Percentiles rank a stretch among this genome's conserved stretches.
Conservation (phyloP, 176 grass and related monocot genomes). For the Carex parvula region DNA sequence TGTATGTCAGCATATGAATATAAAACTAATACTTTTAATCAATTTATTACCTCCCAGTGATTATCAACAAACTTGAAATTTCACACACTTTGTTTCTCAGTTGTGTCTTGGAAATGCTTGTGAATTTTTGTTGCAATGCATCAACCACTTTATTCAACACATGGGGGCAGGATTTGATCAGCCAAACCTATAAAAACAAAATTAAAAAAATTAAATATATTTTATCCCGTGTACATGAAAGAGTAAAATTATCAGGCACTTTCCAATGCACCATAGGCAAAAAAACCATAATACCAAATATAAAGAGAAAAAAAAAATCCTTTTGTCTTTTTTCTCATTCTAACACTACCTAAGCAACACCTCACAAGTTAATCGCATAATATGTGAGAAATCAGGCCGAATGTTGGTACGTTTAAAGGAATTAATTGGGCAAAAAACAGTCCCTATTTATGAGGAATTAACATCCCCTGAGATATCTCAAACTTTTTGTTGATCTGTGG, state of each 20-base stretch:
- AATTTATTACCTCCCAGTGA: slow-evolving; percentile 65
- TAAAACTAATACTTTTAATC: neutral
- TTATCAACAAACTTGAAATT: slow-evolving; percentile 79
- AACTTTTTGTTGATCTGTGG: too few species aligned
- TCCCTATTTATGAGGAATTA: too few species aligned
- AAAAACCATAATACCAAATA: neutral
- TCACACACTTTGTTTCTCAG: slow-evolving; percentile 84
- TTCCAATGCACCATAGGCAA: neutral
- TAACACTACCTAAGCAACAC: neutral
- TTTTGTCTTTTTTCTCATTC: neutral
- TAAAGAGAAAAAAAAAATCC: neutral
- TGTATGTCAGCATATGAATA: neutral
- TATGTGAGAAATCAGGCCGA: neutral
- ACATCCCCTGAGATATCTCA: too few species aligned
- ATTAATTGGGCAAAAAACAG: neutral
- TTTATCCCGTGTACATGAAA: neutral
- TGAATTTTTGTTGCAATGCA: slow-evolving; percentile 57
- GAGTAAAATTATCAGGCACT: neutral
- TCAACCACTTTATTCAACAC: slow-evolving; percentile 79
- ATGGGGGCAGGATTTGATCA: slow-evolving; percentile 58
- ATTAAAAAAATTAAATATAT: slow-evolving; percentile 26
- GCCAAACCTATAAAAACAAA: slow-evolving; percentile 46
- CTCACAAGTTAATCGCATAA: neutral
- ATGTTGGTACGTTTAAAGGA: neutral
- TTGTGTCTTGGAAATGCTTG: slow-evolving; percentile 49